These are phyloP conservation scores for Leccinum solheimii DNA, from an alignment of 1,284 basidiomycete species.

Conservation along the genomic window DNA sequence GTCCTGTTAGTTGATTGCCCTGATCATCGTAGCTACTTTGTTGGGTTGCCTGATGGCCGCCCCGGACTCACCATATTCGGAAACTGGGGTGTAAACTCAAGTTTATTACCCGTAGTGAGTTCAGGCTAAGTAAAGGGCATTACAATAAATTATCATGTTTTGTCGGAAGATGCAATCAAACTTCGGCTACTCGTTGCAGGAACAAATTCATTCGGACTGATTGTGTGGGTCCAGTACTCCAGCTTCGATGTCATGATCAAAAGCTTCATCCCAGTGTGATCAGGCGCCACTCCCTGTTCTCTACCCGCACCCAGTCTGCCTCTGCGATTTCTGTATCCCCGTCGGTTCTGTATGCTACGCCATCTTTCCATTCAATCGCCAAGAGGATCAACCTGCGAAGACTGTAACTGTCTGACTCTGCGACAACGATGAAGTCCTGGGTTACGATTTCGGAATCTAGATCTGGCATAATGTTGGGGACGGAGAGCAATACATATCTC, in stretches of 20 bases:
- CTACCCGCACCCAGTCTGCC: constrained; percentile 8
- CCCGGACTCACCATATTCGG: neutral
- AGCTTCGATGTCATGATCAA: neutral
- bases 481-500: neutral
- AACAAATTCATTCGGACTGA: no score
- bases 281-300: constrained; percentile 21
- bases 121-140: no score
- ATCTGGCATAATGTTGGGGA: neutral
- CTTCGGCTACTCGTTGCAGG: neutral
- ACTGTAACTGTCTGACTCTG: neutral
- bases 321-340: constrained; percentile 1
- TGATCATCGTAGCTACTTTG: neutral
- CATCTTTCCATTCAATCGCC: constrained; percentile 22
- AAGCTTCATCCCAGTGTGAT: constrained; percentile 16
- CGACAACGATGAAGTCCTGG: constrained; percentile 24
- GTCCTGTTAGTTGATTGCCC: neutral
- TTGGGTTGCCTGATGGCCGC: neutral
- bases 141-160: neutral
- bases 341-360: constrained; percentile 16
- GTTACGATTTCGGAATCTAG: constrained; percentile 3
- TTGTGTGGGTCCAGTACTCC: neutral
- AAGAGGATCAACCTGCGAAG: constrained; percentile 4
- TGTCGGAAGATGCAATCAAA: neutral
- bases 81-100: neutral
- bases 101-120: neutral